Percentiles rank a stretch among this genome's conserved stretches.
These are phyloP conservation scores for Tagetes patula DNA, from an alignment of 129 eudicot species.

Conservation along the genomic window DNA sequence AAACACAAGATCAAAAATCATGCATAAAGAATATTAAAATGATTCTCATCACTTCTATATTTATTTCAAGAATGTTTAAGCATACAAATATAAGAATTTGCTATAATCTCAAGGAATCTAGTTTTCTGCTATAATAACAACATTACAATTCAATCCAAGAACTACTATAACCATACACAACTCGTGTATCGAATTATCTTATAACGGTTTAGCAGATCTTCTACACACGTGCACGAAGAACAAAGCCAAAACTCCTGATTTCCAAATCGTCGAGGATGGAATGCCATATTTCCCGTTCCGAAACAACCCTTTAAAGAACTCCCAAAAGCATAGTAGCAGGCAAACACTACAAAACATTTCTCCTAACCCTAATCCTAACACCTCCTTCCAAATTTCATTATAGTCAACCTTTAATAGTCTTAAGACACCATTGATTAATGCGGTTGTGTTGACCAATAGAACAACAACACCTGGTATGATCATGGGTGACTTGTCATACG, in stretches of 20 bases:
- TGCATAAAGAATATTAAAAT: too few species aligned
- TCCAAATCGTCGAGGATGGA: conserved; percentile 35
- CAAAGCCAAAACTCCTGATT: conserved; percentile 40
- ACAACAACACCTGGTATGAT: too few species aligned
- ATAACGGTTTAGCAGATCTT: conserved; percentile 13
- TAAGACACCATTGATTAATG: conserved; percentile 25
- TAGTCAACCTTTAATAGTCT: conserved; percentile 3
- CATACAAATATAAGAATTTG: too few species aligned
- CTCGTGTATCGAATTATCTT: too few species aligned
- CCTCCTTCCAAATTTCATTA: neutral
- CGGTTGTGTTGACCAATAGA: conserved; percentile 17
- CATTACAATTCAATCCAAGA: too few species aligned
- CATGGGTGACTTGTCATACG: conserved; percentile 1
- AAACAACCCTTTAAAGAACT: conserved; percentile 47
- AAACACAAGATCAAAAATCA: too few species aligned
- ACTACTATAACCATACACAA: too few species aligned
- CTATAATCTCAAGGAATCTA: too few species aligned
- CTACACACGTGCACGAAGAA: conserved; percentile 31
- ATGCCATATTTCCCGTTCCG: conserved; percentile 51
- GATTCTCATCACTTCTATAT: too few species aligned
- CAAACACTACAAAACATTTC: conserved; percentile 27
- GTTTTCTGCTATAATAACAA: too few species aligned
- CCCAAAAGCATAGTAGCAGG: conserved; percentile 42
- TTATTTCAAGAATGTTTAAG: too few species aligned
- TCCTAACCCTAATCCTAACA: neutral